Evolutionary conservation across 352 stramenopile genomes (phyloP), one percentile per base, ranked within the genome.

Genomic region (Aphanomyces stellatus): DNA sequence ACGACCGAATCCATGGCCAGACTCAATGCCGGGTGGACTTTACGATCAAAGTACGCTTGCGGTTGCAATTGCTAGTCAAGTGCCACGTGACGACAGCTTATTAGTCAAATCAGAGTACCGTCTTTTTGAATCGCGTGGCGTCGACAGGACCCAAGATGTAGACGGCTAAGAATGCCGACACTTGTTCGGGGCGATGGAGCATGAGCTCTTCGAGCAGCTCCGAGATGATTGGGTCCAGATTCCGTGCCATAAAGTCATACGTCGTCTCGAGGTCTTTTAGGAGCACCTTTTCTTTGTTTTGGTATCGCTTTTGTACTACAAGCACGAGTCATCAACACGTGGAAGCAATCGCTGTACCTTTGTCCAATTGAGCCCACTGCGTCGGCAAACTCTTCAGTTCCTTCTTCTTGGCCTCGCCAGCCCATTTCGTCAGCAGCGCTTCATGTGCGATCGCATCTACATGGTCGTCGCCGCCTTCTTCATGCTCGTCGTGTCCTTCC

Each of bases 121-220:
- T 71, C 22, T 85, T 89, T 57, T 85, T 87, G 74, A 87, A 90
- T 48, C 87, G 88, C 53, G 80, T 85, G 27, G 81, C 59, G 53
- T 90, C 81, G 56, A 93, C 72, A 51, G 80, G 88, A 17, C 78
- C 81, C 37, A 77, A 75, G 24, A 93, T 74, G 40, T 78, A 77
- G 33, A 88, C 76, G 2, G 82, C 79, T 11, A 92, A 69, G 49
- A 89, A 91, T 53, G 89, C 79, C 25, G 82, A 78, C 13, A 75
- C 78, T 40, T 88, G 84, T 51, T 92, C 84, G 3, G 84, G 82
- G 40, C 90, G 81, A 65, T 90, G 88, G 19, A 91, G 72, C 53
- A 92, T 61, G 19, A 85, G 78, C 37, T 88, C 69, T 64, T 92
- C 84, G 8, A 92, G 76, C 4, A 79, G 80, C 35, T 77, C 73